These are phyloP conservation scores for Penicillium expansum DNA, from an alignment of 2,329 filamentous ascomycete species.

Conservation along the genomic window DNA sequence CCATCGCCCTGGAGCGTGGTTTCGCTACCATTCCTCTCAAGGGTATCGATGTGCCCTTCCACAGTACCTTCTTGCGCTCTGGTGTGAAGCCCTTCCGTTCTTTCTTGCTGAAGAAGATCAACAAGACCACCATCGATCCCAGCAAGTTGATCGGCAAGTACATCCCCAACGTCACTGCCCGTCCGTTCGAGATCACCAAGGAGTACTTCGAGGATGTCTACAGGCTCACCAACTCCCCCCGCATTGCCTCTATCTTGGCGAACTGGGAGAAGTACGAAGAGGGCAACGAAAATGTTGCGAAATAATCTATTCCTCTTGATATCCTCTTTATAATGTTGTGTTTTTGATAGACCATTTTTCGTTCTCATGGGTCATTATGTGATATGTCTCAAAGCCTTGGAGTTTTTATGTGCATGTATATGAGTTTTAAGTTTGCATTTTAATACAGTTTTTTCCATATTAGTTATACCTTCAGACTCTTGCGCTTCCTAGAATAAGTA, in stretches of 20 bases:
- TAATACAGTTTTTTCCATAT: slow-evolving; percentile 4
- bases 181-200: slow-evolving; percentile 91
- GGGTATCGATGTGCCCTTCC: slow-evolving; percentile 98
- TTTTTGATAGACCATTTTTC: slow-evolving; percentile 19
- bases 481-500: neutral
- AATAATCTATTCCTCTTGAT: slow-evolving; percentile 18
- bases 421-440: slow-evolving; percentile 14
- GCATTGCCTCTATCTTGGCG: slow-evolving; percentile 59
- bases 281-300: slow-evolving; percentile 25
- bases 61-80: slow-evolving; percentile 95
- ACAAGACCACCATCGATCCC: slow-evolving; percentile 97
- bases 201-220: slow-evolving; percentile 99
- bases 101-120: slow-evolving; percentile 99
- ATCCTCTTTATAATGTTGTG: slow-evolving; percentile 19
- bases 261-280: slow-evolving; percentile 76
- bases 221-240: slow-evolving; percentile 76
- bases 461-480: neutral
- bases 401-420: slow-evolving; percentile 23
- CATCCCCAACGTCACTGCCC: slow-evolving; percentile 96
- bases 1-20: slow-evolving; percentile 86
- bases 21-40: slow-evolving; percentile 96
- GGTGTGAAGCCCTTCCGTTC: slow-evolving; percentile 98
- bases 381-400: slow-evolving; percentile 25
- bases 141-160: slow-evolving; percentile 97
- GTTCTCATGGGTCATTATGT: slow-evolving; percentile 21